Evolutionary conservation across 495 filamentous ascomycete genomes (phyloP).

Genomic region (Hyphodiscus hymeniophilus): DNA sequence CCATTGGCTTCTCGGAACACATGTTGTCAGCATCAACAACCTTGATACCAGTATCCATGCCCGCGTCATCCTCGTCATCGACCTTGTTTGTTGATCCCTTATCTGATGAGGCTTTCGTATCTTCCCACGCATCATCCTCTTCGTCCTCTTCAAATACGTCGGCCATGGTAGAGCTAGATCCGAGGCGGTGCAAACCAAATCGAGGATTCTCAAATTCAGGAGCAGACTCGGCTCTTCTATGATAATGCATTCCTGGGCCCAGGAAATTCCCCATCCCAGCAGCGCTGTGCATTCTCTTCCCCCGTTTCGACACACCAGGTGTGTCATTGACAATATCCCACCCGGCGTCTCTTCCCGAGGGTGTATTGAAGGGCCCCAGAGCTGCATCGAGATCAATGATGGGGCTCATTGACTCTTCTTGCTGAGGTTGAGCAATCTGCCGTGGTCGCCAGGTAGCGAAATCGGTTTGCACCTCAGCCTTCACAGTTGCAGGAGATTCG

Average conservation of each 20-base stretch:
- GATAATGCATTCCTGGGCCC: conserved; percentile 81
- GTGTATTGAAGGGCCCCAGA: conserved; percentile 87
- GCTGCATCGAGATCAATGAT: conserved; percentile 94
- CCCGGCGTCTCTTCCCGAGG: conserved; percentile 40
- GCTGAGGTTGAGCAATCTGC: conserved; percentile 18
- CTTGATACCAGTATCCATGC: conserved; percentile 45
- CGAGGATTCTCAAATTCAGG: conserved; percentile 69
- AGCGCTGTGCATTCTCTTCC: conserved; percentile 71
- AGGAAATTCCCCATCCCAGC: conserved; percentile 65
- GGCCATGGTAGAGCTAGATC: conserved; percentile 61
- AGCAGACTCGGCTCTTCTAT: conserved; percentile 86
- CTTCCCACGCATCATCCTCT: conserved; percentile 51
- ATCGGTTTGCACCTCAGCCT: conserved; percentile 23
- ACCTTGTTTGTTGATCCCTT: conserved; percentile 31
- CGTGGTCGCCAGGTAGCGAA: conserved; percentile 40
- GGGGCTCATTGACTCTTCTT: conserved; percentile 58
- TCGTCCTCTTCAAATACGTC: conserved; percentile 98
- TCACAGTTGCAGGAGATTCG: not conserved
- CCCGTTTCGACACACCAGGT: conserved; percentile 51
- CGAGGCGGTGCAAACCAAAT: conserved; percentile 49
- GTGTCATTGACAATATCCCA: conserved; percentile 49
- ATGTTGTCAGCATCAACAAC: conserved; percentile 32
- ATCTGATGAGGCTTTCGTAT: conserved; percentile 30
- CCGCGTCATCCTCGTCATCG: conserved; percentile 25
- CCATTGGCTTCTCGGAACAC: conserved; percentile 11